A percentile compares a stretch with the other conserved stretches of the same genome.
Evolutionary conservation across 2,329 filamentous ascomycete genomes (phyloP).

Genomic region (Ophidiomyces ophidiicola): DNA sequence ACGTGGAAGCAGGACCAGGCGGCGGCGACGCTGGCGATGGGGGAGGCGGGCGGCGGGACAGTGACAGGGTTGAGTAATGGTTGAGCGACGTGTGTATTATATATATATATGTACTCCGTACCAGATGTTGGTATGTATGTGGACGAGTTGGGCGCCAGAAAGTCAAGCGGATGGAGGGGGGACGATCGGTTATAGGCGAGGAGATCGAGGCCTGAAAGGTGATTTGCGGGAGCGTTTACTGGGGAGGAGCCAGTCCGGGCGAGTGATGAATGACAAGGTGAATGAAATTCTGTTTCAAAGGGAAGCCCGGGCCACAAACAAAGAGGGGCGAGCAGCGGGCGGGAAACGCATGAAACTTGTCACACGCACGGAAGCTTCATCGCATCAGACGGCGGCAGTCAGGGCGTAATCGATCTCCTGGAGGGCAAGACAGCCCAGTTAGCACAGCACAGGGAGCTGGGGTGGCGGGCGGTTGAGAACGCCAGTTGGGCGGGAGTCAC

Average conservation of each 20-base stretch:
- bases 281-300: conserved; percentile 14
- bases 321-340: conserved; percentile 19
- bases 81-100: too few relatives aligned
- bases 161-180: not conserved
- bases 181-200: conserved; percentile 1
- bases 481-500: not conserved
- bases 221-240: conserved; percentile 7
- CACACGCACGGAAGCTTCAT: conserved; percentile 19
- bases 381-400: conserved; percentile 14
- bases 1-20: not conserved
- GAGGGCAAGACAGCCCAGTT: not conserved
- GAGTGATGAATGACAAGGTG: conserved; percentile 13
- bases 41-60: too few relatives aligned
- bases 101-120: not conserved
- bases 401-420: conserved; percentile 9
- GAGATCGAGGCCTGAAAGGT: not conserved
- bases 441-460: not conserved
- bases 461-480: not conserved
- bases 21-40: not conserved
- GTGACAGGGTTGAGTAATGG: not conserved
- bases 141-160: not conserved
- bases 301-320: conserved; percentile 16
- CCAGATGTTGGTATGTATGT: not conserved
- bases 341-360: conserved; percentile 17
- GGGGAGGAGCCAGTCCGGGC: conserved; percentile 8